A percentile compares a stretch with the other conserved stretches of the same genome.
Conservation (phyloP, 2,329 filamentous ascomycete genomes). For the Phialemoniopsis sp. region DNA sequence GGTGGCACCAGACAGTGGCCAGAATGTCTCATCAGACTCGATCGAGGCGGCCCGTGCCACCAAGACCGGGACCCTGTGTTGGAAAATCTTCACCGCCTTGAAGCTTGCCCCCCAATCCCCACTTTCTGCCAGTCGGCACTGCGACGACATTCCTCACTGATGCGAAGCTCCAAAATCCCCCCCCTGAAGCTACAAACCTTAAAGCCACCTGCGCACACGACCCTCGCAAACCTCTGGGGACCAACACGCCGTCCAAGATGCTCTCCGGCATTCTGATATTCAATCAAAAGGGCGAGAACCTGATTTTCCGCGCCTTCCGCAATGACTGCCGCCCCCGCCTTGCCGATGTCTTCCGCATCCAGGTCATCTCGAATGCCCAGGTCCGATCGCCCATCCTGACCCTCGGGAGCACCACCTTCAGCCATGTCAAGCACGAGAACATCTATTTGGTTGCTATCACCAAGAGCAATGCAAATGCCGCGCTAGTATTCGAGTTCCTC, state of each 20-base stretch:
- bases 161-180: no score
- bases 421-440: conserved; percentile 99
- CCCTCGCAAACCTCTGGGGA: neutral
- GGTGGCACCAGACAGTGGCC: no score
- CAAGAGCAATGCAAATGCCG: conserved; percentile 98
- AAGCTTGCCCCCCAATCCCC: no score
- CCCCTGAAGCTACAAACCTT: no score
- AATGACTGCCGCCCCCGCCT: conserved; percentile 97
- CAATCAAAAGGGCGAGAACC: conserved; percentile 99
- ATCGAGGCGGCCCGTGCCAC: no score
- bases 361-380: conserved; percentile 97
- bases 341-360: conserved; percentile 98
- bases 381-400: conserved; percentile 97
- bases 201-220: no score
- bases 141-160: no score
- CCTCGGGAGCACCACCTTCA: conserved; percentile 95
- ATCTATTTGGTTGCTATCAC: conserved; percentile 97
- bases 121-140: no score
- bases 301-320: conserved; percentile 98
- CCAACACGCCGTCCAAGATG: conserved; percentile 51
- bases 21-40: no score
- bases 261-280: conserved; percentile 96
- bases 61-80: no score
- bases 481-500: conserved; percentile 95
- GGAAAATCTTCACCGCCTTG: no score